phyloP scores from a whole-genome alignment of 176 grass and related monocot genomes.

The Triticum urartu region DNA sequence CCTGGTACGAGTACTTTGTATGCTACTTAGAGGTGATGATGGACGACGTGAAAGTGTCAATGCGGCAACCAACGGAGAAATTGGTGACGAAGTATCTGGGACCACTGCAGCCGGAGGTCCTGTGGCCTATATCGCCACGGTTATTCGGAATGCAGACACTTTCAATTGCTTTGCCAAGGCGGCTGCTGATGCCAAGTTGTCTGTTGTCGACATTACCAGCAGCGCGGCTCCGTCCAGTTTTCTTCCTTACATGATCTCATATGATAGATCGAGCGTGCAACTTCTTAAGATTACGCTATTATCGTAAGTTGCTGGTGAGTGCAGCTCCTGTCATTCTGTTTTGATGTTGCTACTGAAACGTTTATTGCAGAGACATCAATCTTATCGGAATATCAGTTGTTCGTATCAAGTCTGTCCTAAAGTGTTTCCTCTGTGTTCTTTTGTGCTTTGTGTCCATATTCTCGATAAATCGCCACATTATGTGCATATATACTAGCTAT shows the following conservation, averaged over 20 bases:
- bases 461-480: background rate
- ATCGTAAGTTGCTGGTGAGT: background rate
- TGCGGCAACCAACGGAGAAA: background rate
- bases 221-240: constrained; percentile 40
- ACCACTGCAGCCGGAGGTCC: constrained; percentile 23
- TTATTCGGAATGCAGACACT: constrained; percentile 76
- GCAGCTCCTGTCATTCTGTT: background rate
- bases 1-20: constrained; percentile 60
- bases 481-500: background rate
- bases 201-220: constrained; percentile 51
- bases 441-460: background rate
- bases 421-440: background rate
- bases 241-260: constrained; percentile 78
- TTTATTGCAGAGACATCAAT: background rate
- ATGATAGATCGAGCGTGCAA: constrained; percentile 70
- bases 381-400: background rate
- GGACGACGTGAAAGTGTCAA: background rate
- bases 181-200: constrained; percentile 51
- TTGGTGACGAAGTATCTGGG: background rate
- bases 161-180: constrained; percentile 67
- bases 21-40: constrained; percentile 26
- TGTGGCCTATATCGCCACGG: constrained; percentile 68
- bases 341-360: background rate
- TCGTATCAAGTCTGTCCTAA: background rate
- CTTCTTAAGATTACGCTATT: constrained; percentile 50